Evolutionary conservation across 1,284 basidiomycete genomes (phyloP), one percentile per base, ranked within the genome.

Genomic region (Sanguinoderma infundibulare): DNA sequence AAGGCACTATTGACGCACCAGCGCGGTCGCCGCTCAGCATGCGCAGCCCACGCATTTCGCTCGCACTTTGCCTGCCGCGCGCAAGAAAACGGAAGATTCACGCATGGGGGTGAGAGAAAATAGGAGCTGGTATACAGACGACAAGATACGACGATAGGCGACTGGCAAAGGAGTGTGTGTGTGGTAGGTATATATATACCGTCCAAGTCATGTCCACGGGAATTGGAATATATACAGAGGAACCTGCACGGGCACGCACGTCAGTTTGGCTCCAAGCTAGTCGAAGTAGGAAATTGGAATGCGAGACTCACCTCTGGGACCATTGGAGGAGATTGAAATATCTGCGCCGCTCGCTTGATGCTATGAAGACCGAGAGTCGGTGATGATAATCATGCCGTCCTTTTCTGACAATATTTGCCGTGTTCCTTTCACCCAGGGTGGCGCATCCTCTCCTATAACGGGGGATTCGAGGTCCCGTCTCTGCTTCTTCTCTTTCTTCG

Each of bases 341-440:
- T 5, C 38, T 34, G 20, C 24, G 32, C 24, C 17, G 28, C 20
- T n/a, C 22, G 17, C 38, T 7, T 5, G 20, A 17, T 40, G 53
- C 12, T 44, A 56, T 47, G 57, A 58, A 36, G 57, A 35, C 20
- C 61, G 57, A 22, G 49, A 14, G 54, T 69, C 62, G 55, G 66
- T 56, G 55, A 72, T 63, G 30, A 72, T 40, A 26, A 66, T 56
- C 8, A 65, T 30, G 2, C 72, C 73, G 24, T 71, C 70, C 52
- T 70, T 70, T 50, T 74, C 63, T 1, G 67, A 61, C 47, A 75
- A 40, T 6, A 75, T 60, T 42, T 61, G 54, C 40, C 71, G 71
- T 14, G 35, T 32, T 9, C 70, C 69, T 34, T 63, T 64, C 22
- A 77, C 69, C 76, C 76, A 77, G 10, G 75, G 76, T 5, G 76